Percentiles rank a stretch among this genome's conserved stretches.
phyloP scores from a whole-genome alignment of 1,284 basidiomycete genomes.

The Nidula niveotomentosa region DNA sequence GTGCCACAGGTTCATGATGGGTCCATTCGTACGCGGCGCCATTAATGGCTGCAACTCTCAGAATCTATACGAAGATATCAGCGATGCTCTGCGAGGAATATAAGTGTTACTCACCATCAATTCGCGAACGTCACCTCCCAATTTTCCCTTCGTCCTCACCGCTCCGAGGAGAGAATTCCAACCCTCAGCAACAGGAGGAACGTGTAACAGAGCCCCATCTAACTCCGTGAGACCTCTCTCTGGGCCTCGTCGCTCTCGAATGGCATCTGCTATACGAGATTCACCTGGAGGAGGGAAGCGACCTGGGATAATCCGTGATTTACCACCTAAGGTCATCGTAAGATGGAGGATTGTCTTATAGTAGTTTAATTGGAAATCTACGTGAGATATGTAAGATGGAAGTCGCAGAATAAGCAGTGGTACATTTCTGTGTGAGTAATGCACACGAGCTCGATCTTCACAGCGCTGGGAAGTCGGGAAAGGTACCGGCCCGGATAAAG shows the following conservation, averaged over 20 bases:
- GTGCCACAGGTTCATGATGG: constrained; percentile 49
- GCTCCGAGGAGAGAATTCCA: constrained; percentile 51
- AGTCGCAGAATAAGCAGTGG: no score
- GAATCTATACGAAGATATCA: constrained; percentile 32
- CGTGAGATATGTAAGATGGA: no score
- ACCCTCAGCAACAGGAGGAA: constrained; percentile 47
- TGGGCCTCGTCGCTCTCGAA: constrained; percentile 40
- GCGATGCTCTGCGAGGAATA: not conserved
- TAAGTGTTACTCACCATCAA: constrained; percentile 36
- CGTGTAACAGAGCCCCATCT: constrained; percentile 46
- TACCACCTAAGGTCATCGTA: no score
- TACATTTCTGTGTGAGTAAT: no score
- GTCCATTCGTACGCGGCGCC: constrained; percentile 56
- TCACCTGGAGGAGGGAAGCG: constrained; percentile 38
- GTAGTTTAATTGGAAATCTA: no score
- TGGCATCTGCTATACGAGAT: constrained; percentile 41
- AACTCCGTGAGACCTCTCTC: constrained; percentile 43
- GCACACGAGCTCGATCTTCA: no score
- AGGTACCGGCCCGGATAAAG: no score
- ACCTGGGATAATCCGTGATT: constrained; percentile 39
- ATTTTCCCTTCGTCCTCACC: constrained; percentile 43
- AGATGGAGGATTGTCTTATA: no score
- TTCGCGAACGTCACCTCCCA: constrained; percentile 49
- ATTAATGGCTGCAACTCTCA: constrained; percentile 53
- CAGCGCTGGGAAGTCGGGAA: no score